phyloP scores from a whole-genome alignment of 805 yeast genomes.

The Yarrowia porcina region DNA sequence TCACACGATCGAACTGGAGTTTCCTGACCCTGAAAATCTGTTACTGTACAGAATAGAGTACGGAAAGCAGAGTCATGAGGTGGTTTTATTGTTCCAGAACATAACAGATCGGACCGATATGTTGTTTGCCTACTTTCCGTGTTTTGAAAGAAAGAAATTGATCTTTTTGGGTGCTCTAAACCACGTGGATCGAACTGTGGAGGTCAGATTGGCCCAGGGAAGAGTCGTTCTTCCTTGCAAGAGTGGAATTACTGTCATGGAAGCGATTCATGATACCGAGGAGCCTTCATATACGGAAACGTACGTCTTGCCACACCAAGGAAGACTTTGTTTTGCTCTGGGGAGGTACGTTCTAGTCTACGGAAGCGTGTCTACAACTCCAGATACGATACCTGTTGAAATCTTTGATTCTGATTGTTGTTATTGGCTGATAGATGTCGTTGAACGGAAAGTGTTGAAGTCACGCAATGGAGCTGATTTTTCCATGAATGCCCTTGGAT shows the following conservation, averaged over 20 bases:
- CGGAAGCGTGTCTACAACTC: background rate
- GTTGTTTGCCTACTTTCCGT: conserved; percentile 4
- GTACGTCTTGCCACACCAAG: background rate
- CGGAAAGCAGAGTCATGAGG: background rate
- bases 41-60: background rate
- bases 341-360: background rate
- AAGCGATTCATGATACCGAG: background rate
- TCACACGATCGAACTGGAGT: background rate
- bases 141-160: background rate
- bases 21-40: background rate
- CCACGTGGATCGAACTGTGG: conserved; percentile 10
- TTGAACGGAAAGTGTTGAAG: background rate
- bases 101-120: background rate
- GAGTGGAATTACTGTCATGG: background rate
- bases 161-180: background rate
- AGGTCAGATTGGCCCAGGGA: background rate
- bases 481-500: background rate
- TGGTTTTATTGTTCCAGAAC: background rate
- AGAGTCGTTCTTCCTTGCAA: background rate
- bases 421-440: conserved; percentile 4
- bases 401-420: conserved; percentile 3
- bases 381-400: background rate
- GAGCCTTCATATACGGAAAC: background rate
- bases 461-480: background rate
- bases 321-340: background rate